Percentiles rank a stretch among this genome's conserved stretches.
Evolutionary conservation across 495 filamentous ascomycete genomes (phyloP).

Genomic region (Aspergillus steynii): DNA sequence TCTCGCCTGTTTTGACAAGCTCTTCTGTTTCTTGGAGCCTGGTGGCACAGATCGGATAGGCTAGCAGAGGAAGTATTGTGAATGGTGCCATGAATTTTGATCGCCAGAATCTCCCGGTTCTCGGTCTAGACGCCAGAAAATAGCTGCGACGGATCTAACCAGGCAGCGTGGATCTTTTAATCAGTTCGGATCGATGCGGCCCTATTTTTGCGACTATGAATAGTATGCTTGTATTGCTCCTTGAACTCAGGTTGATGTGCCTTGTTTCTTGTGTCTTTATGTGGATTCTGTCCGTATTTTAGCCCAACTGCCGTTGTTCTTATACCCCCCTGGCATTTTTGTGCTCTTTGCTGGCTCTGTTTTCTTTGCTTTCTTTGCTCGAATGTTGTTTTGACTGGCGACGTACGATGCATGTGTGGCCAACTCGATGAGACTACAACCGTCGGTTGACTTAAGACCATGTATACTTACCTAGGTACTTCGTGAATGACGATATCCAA

Average conservation of each 20-base stretch:
- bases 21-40: not conserved
- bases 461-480: not conserved
- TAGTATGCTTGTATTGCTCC: not conserved
- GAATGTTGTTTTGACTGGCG: not conserved
- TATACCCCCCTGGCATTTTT: slow-evolving; percentile 1
- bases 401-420: not conserved
- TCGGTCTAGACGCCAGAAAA: not conserved
- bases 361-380: not conserved
- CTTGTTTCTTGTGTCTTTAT: not conserved
- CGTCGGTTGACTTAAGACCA: not conserved
- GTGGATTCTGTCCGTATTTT: not conserved
- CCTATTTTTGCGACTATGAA: not conserved
- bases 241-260: not conserved
- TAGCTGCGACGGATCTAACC: not conserved
- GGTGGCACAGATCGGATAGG: not conserved
- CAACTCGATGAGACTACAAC: not conserved
- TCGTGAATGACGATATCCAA: not conserved
- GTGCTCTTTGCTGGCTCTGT: not conserved
- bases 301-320: not conserved
- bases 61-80: not conserved
- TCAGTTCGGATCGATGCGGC: not conserved
- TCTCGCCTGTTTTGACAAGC: not conserved
- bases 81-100: not conserved
- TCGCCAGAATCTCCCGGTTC: not conserved
- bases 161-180: not conserved